Base-by-base conservation (phyloP, 73 alveolate genomes). In the Tetrahymena borealis region DNA sequence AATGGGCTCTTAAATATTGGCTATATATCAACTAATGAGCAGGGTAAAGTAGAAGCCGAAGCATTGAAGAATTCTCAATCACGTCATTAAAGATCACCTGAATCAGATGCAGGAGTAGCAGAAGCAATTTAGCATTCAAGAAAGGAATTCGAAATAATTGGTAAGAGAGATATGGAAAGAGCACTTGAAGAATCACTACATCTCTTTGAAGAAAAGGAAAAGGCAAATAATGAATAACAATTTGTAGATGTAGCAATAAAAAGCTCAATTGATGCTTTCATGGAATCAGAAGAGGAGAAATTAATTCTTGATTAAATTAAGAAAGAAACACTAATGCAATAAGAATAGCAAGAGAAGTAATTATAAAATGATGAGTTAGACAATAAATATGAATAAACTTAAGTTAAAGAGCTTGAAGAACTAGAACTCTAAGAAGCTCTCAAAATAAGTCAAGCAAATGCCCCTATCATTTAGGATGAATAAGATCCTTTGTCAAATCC, bases 21-120 rank as follows among this genome's bases (percentile, higher is more conserved):
- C 78, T 93, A 92, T 90, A 60, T 95, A 85, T 95, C 95, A 79
- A 91, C 20, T 24, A 24, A 85, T 39, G 94, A 91, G 12, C 97
- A 98, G 77, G 98, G 99, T 41, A 97, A 95, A 93, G 79, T 90
- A 90, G 99, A 98, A 94, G 96, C 97, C 39, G 78, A 95, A 93
- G 90, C 94, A 39, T 78, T 97, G 42, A 93, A 97, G 79, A 39
- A 93, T 43, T 93, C 94, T 33, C 92, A 90, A 60, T 78, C 78
- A 36, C 85, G 85, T 16, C 85, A 60, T n/a, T 60, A 60, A 60
- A 60, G 85, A 1, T 60, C 85, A 2, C 85, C 85, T 60, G 85
- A 60, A 60, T 60, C 85, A 18, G 28, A 60, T 20, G 85, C 85
- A 10, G 28, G 32, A 15, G 40, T 94, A 32, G 90, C 95, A 31